A percentile compares a stretch with the other conserved stretches of the same genome.
Conservation (phyloP, 352 stramenopile species). For the Pythium sp. region DNA sequence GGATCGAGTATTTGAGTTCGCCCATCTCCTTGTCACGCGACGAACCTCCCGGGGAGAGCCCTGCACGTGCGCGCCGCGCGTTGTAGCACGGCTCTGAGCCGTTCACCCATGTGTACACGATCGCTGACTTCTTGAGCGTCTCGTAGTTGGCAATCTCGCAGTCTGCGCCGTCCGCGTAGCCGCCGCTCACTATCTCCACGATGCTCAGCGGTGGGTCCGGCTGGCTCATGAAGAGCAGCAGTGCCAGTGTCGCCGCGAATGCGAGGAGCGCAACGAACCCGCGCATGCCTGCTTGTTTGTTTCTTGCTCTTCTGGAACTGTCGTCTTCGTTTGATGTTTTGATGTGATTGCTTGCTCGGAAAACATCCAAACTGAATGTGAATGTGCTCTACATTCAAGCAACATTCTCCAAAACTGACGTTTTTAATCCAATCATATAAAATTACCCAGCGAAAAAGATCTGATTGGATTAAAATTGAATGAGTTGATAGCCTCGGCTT, state of each 20-base stretch:
- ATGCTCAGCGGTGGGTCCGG: conserved; percentile 47
- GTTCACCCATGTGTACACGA: conserved; percentile 89
- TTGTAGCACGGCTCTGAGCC: conserved; percentile 81
- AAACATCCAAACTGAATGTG: too few relatives aligned
- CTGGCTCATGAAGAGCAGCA: conserved; percentile 52
- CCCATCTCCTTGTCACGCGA: conserved; percentile 83
- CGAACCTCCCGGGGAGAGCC: conserved; percentile 53
- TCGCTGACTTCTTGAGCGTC: conserved; percentile 51
- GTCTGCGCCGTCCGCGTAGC: conserved; percentile 27
- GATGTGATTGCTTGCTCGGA: background rate
- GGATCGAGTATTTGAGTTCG: conserved; percentile 85
- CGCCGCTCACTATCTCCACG: conserved; percentile 46
- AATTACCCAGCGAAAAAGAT: too few relatives aligned
- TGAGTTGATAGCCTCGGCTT: too few relatives aligned
- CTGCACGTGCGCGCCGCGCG: conserved; percentile 42
- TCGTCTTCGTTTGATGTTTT: background rate
- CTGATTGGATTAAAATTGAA: too few relatives aligned
- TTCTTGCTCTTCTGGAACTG: background rate
- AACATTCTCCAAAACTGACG: background rate
- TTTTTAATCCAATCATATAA: too few relatives aligned
- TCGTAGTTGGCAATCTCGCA: conserved; percentile 76
- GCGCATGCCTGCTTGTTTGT: conserved; percentile 21
- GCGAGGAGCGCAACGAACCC: conserved; percentile 54
- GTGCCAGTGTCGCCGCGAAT: conserved; percentile 34
- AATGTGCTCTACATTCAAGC: background rate